A percentile compares a stretch with the other conserved stretches of the same genome.
These are phyloP conservation scores for Penicillium desertorum DNA, from an alignment of 495 filamentous ascomycete species.

Conservation along the genomic window DNA sequence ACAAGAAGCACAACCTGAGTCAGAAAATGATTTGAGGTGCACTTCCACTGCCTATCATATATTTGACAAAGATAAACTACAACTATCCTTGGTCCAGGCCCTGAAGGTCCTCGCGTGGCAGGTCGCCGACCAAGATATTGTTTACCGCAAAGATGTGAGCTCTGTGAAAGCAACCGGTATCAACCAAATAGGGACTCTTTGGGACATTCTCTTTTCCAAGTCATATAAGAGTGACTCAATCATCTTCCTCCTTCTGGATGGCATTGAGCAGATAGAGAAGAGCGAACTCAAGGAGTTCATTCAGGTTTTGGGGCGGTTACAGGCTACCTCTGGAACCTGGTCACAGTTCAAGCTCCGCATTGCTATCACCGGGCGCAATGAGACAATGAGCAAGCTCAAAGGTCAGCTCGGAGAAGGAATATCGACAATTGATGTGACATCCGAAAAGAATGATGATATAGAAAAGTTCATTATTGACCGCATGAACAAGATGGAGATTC, in stretches of 20 bases:
- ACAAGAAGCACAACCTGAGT: conserved; percentile 7
- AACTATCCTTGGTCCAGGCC: conserved; percentile 16
- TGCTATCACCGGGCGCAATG: conserved; percentile 10
- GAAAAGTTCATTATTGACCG: conserved; percentile 17
- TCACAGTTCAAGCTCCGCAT: conserved; percentile 19
- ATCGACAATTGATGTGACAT: conserved; percentile 14
- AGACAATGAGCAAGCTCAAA: conserved; percentile 14
- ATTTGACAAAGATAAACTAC: conserved; percentile 13
- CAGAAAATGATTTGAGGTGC: conserved; percentile 13
- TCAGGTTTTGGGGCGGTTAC: conserved; percentile 7
- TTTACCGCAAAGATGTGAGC: conserved; percentile 21
- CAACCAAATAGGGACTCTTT: conserved; percentile 11
- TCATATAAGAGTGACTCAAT: conserved; percentile 23
- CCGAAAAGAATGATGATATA: conserved; percentile 18
- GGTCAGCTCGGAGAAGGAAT: conserved; percentile 10
- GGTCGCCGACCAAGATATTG: conserved; percentile 17
- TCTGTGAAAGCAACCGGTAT: conserved; percentile 9
- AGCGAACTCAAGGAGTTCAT: conserved; percentile 16
- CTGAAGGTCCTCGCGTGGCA: conserved; percentile 22
- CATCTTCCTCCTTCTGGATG: conserved; percentile 21
- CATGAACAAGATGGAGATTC: conserved; percentile 23
- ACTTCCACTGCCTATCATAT: conserved; percentile 18
- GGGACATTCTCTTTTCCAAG: conserved; percentile 19
- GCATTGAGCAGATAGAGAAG: conserved; percentile 13
- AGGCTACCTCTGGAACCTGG: conserved; percentile 7